A percentile compares a stretch with the other conserved stretches of the same genome.
Conservation (phyloP, 202 grass and related monocot genomes). For the Carex arenaria region DNA sequence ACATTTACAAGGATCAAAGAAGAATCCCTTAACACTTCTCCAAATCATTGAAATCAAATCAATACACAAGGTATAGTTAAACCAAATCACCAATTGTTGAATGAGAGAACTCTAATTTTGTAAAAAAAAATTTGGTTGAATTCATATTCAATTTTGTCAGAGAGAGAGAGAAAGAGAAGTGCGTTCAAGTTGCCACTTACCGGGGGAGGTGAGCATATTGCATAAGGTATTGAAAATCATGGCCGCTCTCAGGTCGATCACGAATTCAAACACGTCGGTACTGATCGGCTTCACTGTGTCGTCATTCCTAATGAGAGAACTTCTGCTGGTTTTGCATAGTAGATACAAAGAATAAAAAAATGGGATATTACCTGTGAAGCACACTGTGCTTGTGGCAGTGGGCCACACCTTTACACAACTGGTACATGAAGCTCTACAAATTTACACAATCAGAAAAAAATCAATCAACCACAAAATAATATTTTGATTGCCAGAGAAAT, state of each 20-base stretch:
- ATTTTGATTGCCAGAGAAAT: not conserved
- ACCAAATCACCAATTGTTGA: too few species aligned
- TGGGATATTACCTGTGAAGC: conserved; percentile 61
- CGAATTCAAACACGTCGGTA: conserved; percentile 89
- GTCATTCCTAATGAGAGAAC: too few species aligned
- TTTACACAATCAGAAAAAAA: not conserved
- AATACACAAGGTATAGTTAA: too few species aligned
- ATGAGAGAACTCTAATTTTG: not conserved
- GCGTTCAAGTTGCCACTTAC: not conserved
- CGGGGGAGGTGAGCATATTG: conserved; percentile 96
- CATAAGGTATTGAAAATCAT: conserved; percentile 83
- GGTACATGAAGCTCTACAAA: conserved; percentile 72
- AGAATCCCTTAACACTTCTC: too few species aligned
- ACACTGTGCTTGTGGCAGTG: conserved; percentile 90
- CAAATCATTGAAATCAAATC: too few species aligned
- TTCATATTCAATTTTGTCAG: not conserved
- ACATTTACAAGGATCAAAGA: too few species aligned
- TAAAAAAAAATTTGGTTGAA: not conserved
- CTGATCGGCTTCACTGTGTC: conserved; percentile 89
- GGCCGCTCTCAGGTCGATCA: conserved; percentile 80
- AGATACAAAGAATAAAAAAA: not conserved
- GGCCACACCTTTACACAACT: conserved; percentile 83
- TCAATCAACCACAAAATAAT: not conserved
- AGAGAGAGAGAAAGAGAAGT: not conserved
- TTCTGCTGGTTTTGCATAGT: too few species aligned